Conservation (phyloP, 2,329 filamentous ascomycete genomes). For the Lithohypha guttulata region DNA sequence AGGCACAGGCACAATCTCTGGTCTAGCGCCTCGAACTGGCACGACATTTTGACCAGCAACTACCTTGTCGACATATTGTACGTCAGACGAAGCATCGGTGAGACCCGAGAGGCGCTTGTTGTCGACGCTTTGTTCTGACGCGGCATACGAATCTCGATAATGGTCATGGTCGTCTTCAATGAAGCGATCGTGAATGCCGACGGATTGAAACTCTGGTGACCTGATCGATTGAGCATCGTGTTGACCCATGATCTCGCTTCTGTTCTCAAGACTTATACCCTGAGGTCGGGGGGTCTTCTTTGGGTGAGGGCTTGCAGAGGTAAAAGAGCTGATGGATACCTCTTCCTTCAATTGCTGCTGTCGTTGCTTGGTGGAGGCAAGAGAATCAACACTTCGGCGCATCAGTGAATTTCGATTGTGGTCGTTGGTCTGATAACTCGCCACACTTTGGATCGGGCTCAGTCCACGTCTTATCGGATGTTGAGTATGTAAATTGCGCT, state of each 20-base stretch:
- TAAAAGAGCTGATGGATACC: conserved; percentile 47
- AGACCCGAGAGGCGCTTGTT: conserved; percentile 38
- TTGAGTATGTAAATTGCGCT: conserved; percentile 53
- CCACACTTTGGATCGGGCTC: conserved; percentile 87
- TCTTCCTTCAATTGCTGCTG: conserved; percentile 25
- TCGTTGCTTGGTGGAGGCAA: conserved; percentile 48
- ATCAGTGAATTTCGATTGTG: conserved; percentile 47
- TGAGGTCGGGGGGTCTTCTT: conserved; percentile 45
- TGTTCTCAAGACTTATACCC: conserved; percentile 42
- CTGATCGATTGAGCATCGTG: conserved; percentile 17
- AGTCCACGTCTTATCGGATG: conserved; percentile 59
- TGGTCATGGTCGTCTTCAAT: conserved; percentile 27
- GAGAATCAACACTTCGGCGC: conserved; percentile 43
- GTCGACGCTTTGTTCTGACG: conserved; percentile 46
- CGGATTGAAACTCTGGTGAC: conserved; percentile 3
- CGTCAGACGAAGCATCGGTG: conserved; percentile 46
- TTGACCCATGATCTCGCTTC: conserved; percentile 39
- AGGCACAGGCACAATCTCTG: conserved; percentile 62
- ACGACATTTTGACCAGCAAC: conserved; percentile 60
- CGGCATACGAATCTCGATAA: conserved; percentile 39
- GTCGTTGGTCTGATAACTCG: conserved; percentile 64
- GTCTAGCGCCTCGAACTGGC: conserved; percentile 59
- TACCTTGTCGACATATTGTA: conserved; percentile 46
- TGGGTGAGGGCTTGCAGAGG: conserved; percentile 46
- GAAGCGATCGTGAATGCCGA: conserved; percentile 16